Percentiles rank a stretch among this genome's conserved stretches.
These are phyloP conservation scores for Colletotrichum destructivum DNA, from an alignment of 2,329 filamentous ascomycete species.

Conservation along the genomic window DNA sequence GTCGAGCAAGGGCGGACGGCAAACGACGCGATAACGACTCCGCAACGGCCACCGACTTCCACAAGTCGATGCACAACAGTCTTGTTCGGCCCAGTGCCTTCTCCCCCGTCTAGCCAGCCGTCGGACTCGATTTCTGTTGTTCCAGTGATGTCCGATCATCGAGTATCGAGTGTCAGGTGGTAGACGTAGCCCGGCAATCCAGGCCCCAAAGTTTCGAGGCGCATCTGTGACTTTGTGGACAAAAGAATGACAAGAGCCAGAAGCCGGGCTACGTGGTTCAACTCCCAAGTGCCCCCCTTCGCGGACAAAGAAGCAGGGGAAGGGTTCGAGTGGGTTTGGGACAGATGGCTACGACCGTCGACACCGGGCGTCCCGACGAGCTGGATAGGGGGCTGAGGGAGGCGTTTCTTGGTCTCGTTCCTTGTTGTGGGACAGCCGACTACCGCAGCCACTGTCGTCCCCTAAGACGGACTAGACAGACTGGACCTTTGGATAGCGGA, in stretches of 20 bases:
- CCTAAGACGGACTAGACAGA: no score
- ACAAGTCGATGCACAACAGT: neutral
- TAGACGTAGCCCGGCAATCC: constrained; percentile 18
- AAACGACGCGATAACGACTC: neutral
- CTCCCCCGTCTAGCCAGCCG: neutral
- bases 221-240: constrained; percentile 12
- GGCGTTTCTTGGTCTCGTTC: constrained; percentile 24
- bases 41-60: constrained; percentile 12
- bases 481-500: neutral
- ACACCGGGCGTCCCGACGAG: constrained; percentile 37
- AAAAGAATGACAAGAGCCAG: constrained; percentile 33
- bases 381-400: constrained; percentile 39
- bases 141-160: constrained; percentile 4
- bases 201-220: constrained; percentile 33
- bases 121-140: neutral
- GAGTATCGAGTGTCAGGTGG: neutral
- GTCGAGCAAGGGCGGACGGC: neutral
- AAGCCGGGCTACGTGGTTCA: neutral
- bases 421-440: neutral
- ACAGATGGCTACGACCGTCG: neutral
- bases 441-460: constrained; percentile 2
- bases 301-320: constrained; percentile 26
- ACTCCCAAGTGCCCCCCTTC: constrained; percentile 12
- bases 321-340: neutral
- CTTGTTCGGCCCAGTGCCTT: neutral